phyloP scores from a whole-genome alignment of 1,139 yeast genomes.

The Debaryomycetaceae sp. region DNA sequence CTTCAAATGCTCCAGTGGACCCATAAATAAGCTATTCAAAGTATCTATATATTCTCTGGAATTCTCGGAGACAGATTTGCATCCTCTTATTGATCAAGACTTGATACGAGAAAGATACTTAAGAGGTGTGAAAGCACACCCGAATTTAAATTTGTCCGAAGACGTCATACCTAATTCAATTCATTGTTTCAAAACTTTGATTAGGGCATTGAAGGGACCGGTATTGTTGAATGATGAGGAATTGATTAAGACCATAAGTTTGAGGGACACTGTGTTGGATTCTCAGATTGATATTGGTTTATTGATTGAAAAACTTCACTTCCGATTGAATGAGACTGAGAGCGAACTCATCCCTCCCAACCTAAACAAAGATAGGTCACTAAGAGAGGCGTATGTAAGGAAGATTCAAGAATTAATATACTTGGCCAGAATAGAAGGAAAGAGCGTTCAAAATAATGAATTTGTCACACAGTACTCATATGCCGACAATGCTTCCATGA shows the following conservation, averaged over 20 bases:
- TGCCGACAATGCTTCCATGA: constrained; percentile 34
- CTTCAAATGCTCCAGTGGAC: constrained; percentile 24
- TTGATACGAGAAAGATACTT: constrained; percentile 29
- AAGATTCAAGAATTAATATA: constrained; percentile 47
- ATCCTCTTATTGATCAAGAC: constrained; percentile 22
- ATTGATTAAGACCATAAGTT: constrained; percentile 50
- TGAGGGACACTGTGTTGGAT: constrained; percentile 46
- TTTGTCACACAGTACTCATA: constrained; percentile 38
- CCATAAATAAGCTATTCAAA: constrained; percentile 27
- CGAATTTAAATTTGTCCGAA: constrained; percentile 22
- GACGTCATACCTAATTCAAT: constrained; percentile 45
- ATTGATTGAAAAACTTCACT: constrained; percentile 44
- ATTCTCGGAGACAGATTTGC: constrained; percentile 24
- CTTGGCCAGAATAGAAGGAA: constrained; percentile 29
- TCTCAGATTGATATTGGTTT: constrained; percentile 55
- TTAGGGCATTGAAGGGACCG: constrained; percentile 63
- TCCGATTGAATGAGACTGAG: constrained; percentile 35
- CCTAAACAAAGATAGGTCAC: constrained; percentile 21
- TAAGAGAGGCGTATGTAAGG: constrained; percentile 47
- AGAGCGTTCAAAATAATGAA: constrained; percentile 22
- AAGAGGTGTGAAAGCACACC: constrained; percentile 24
- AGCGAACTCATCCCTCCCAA: constrained; percentile 60
- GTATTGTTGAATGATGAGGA: constrained; percentile 38
- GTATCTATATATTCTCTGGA: constrained; percentile 32
- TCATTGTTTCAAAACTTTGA: constrained; percentile 54